Conservation (phyloP, 495 filamentous ascomycete species). For the Trichoderma erinaceum region DNA sequence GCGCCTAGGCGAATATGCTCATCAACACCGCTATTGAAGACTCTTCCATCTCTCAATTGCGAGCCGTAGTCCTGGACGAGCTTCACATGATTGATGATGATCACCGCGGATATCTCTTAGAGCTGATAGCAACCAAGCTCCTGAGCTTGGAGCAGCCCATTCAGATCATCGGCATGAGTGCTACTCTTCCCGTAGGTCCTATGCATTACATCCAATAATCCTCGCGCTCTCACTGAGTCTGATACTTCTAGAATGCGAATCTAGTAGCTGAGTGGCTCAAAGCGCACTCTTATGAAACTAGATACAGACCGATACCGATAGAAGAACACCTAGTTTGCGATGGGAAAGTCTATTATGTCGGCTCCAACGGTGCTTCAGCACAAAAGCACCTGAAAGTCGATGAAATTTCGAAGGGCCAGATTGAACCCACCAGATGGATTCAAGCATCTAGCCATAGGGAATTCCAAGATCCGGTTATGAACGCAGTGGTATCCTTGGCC, state of each 20-base stretch:
- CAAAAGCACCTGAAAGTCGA: constrained; percentile 42
- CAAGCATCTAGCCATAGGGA: constrained; percentile 51
- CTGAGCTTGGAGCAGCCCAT: constrained; percentile 61
- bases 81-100: constrained; percentile 79
- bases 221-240: neutral
- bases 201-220: neutral
- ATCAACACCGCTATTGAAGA: constrained; percentile 72
- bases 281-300: constrained; percentile 66
- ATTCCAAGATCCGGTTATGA: constrained; percentile 56
- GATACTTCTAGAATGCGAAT: constrained; percentile 52
- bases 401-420: constrained; percentile 28
- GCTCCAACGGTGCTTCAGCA: constrained; percentile 51
- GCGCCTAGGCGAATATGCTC: constrained; percentile 64
- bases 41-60: constrained; percentile 57
- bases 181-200: constrained; percentile 59
- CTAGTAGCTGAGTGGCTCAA: constrained; percentile 66
- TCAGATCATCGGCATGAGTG: constrained; percentile 80
- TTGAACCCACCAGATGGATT: constrained; percentile 44
- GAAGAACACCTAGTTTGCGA: constrained; percentile 74
- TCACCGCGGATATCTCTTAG: constrained; percentile 71
- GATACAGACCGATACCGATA: constrained; percentile 67
- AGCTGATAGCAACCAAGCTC: constrained; percentile 74
- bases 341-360: constrained; percentile 60
- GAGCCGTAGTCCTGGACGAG: constrained; percentile 70
- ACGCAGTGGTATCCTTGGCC: constrained; percentile 63